Conservation (phyloP, 495 filamentous ascomycete genomes). For the Lasiosphaeria hispida region DNA sequence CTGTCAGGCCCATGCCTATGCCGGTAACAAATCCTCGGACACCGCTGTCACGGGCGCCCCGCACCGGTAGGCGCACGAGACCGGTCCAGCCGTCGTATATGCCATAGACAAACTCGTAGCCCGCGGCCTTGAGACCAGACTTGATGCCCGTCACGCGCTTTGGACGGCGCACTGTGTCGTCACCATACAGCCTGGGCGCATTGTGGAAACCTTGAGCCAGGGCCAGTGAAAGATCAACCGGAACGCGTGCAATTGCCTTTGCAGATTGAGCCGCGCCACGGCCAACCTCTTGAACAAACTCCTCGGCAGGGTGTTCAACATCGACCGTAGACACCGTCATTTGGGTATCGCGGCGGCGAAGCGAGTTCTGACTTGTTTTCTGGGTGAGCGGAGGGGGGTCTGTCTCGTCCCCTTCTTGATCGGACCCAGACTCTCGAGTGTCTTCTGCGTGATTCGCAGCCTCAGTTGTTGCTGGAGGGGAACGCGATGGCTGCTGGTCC, state of each 20-base stretch:
- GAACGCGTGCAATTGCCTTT: slow-evolving; percentile 47
- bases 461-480: slow-evolving; percentile 4
- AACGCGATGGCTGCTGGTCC: background rate
- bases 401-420: background rate
- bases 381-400: slow-evolving; percentile 8
- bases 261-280: slow-evolving; percentile 40
- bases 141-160: slow-evolving; percentile 63
- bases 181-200: slow-evolving; percentile 72
- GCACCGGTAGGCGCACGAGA: slow-evolving; percentile 62
- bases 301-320: slow-evolving; percentile 37
- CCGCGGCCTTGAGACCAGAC: slow-evolving; percentile 64
- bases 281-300: slow-evolving; percentile 44
- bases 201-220: slow-evolving; percentile 82
- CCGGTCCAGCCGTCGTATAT: slow-evolving; percentile 74
- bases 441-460: slow-evolving; percentile 2
- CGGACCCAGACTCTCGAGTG: background rate
- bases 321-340: slow-evolving; percentile 23
- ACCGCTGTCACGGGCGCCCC: slow-evolving; percentile 56
- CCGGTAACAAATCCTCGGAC: slow-evolving; percentile 62
- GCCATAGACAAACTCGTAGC: slow-evolving; percentile 66
- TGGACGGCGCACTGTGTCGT: slow-evolving; percentile 45
- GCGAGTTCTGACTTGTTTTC: slow-evolving; percentile 23
- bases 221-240: slow-evolving; percentile 69
- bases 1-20: slow-evolving; percentile 70
- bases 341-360: slow-evolving; percentile 16